Evolutionary conservation across 129 eudicot species (phyloP), one percentile per base, ranked within the genome.

Genomic region (Chrysanthemum lavandulifolium): DNA sequence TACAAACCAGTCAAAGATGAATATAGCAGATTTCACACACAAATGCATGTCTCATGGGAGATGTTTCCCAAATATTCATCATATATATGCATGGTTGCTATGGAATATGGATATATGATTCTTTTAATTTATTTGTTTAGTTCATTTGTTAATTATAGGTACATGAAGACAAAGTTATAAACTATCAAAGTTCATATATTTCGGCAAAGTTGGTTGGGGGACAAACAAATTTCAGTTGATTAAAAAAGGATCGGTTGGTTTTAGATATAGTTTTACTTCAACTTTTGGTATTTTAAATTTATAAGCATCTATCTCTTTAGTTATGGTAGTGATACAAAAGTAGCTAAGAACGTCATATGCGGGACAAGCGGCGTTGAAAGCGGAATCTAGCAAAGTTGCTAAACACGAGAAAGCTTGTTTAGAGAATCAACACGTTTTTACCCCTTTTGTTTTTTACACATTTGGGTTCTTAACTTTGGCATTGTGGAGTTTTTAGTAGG

Each of bases 41-140:
- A 77, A 77, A 70, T 61, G 81, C 81, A 60, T 69, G 75, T 76
- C 71, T 69, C 71, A 23, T 36, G 70, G 80, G 70, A 68, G 52
- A 68, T 76, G 80, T 76, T 76, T 50, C 53, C 80, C 60, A 70
- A 52, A 59, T 69, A 51, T 31, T 68, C 27, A 5, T 16, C 52
- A 58, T 59, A 76, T 13, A 27, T 12, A 52, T 59, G 40, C 51
- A 68, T 49, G 62, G 61, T 73, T 33, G 40, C 8, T 36, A 36
- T 36, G 9, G 43, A 36, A 36, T 36, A 36, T 36, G 43, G 8
- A 48, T 61, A 36, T 15, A 27, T 31, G 69, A 50, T 50, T 68
- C 60, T 47, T 8, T 63, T 5, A 12, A 12, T 50, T 12, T 52
- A 12, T 52, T 63, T 11, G 33, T 53, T 21, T 29, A 14, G 10